Evolutionary conservation across 148 eudicot species (phyloP).

Genomic region (Spergularia bocconei): DNA sequence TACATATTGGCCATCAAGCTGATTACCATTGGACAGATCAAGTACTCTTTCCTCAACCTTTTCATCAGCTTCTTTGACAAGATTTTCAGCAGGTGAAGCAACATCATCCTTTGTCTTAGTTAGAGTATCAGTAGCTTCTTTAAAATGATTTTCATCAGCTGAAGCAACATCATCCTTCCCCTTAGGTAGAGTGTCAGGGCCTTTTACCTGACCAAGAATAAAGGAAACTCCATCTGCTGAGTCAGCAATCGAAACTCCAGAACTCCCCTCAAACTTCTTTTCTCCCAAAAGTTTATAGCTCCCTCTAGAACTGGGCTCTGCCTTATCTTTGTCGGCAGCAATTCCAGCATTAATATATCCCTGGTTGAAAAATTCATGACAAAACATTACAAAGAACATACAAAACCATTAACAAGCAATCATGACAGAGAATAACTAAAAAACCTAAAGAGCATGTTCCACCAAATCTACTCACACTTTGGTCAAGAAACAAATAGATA

Average conservation of each 20-base stretch:
- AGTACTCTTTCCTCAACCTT: slow-evolving; percentile 23
- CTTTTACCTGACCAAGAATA: slow-evolving; percentile 61
- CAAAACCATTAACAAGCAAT: slow-evolving; percentile 11
- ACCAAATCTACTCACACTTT: slow-evolving; percentile 60
- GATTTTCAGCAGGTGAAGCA: background rate
- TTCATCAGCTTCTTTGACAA: slow-evolving; percentile 12
- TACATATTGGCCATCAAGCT: slow-evolving; percentile 33
- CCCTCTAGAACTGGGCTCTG: slow-evolving; percentile 44
- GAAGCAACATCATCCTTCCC: slow-evolving; percentile 31
- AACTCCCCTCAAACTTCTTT: slow-evolving; percentile 45
- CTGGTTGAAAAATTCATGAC: slow-evolving; percentile 35
- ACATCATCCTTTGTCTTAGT: slow-evolving; percentile 9
- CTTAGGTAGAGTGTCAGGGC: slow-evolving; percentile 29
- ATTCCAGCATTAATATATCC: slow-evolving; percentile 91
- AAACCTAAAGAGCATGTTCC: background rate
- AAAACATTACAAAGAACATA: slow-evolving; percentile 1
- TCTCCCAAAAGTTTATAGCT: slow-evolving; percentile 60
- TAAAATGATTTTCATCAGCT: slow-evolving; percentile 35
- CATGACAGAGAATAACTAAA: slow-evolving; percentile 7
- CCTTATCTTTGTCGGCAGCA: slow-evolving; percentile 66
- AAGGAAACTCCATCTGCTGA: slow-evolving; percentile 79
- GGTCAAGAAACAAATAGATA: slow-evolving; percentile 76
- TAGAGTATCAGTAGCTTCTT: slow-evolving; percentile 14
- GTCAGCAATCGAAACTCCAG: slow-evolving; percentile 53
- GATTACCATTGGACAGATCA: slow-evolving; percentile 32